Evolutionary conservation across 176 grass and related monocot genomes (phyloP), one percentile per base, ranked within the genome.

Genomic region (Paspalum notatum): DNA sequence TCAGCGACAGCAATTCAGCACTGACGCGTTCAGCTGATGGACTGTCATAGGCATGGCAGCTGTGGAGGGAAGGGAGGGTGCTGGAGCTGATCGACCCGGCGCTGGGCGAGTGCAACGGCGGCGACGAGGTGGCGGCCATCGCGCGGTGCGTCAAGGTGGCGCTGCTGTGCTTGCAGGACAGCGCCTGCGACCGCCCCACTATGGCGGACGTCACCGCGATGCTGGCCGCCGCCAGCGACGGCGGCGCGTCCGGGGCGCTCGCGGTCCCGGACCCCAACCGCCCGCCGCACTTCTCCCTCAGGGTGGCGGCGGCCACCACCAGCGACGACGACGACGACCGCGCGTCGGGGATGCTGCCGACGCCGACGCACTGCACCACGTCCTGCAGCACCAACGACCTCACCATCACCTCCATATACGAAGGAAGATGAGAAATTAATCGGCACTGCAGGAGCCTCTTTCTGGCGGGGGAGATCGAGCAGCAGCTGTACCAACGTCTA

Each of bases 81-180:
- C 25, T 25, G n/a, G 83, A 89, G 71, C 47, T 94, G 60, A 46
- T 89, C 9, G 89, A 94, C 77, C 83, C 89, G 20, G 37, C 77
- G 9, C 25, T 91, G 27, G 76, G 67, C 5, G 71, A 83, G 25
- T 8, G 50, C 47, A 16, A 20, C 77, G 32, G 32, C 32, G 32
- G 32, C 32, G 32, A 32, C 32, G 68, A 79, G 21, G 69, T 24
- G 57, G 22, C 64, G 18, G 17, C 14, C 25, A 42, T 94, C 18
- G 68, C 60, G 38, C 75, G 50, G 70, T 89, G 87, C 89, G 59
- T 89, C 55, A 81, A 89, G 77, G 87, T 94, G 22, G 92, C 83
- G 52, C 71, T 94, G 66, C 83, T 94, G 3, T 94, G 92, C 69
- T 89, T 91, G 65, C 92, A 94, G 73, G 80, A 91, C 16, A 88